phyloP scores from a whole-genome alignment of 2,329 filamentous ascomycete species.

The Talaromyces sp. region DNA sequence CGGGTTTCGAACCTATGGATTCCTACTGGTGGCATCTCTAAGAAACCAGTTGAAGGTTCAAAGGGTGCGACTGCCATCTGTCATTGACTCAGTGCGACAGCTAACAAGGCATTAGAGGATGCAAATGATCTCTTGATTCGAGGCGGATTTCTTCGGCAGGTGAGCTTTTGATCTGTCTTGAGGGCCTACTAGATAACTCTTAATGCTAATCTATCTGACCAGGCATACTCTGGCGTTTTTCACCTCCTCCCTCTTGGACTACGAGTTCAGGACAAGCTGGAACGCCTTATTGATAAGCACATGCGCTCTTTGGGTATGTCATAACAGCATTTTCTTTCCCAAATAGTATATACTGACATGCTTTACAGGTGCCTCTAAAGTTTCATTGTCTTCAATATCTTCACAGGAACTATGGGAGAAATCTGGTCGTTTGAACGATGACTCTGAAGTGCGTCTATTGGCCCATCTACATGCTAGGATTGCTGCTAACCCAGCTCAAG shows the following conservation, averaged over 20 bases:
- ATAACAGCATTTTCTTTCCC: constrained; percentile 5
- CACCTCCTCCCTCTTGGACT: constrained; percentile 87
- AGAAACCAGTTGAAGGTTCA: constrained; percentile 54
- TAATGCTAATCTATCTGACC: not conserved
- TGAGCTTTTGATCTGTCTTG: constrained; percentile 34
- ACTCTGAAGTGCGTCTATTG: constrained; percentile 65
- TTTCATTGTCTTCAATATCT: constrained; percentile 51
- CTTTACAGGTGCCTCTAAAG: constrained; percentile 24
- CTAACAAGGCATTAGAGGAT: constrained; percentile 49
- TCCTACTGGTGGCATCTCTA: constrained; percentile 70
- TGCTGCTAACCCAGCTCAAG: constrained; percentile 48
- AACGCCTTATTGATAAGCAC: constrained; percentile 81
- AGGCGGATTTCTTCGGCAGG: constrained; percentile 74
- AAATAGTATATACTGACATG: constrained; percentile 1
- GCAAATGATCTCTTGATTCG: constrained; percentile 68
- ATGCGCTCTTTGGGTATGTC: constrained; percentile 73
- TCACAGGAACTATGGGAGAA: constrained; percentile 80
- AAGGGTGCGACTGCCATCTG: constrained; percentile 30
- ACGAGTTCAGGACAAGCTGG: constrained; percentile 85
- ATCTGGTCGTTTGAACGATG: constrained; percentile 76
- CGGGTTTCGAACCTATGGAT: constrained; percentile 77
- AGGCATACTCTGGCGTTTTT: constrained; percentile 88
- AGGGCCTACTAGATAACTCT: not conserved
- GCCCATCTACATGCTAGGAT: constrained; percentile 1
- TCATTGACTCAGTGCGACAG: constrained; percentile 28